A percentile compares a stretch with the other conserved stretches of the same genome.
These are phyloP conservation scores for Agrocybe praecox DNA, from an alignment of 768 basidiomycete genomes.

Conservation along the genomic window DNA sequence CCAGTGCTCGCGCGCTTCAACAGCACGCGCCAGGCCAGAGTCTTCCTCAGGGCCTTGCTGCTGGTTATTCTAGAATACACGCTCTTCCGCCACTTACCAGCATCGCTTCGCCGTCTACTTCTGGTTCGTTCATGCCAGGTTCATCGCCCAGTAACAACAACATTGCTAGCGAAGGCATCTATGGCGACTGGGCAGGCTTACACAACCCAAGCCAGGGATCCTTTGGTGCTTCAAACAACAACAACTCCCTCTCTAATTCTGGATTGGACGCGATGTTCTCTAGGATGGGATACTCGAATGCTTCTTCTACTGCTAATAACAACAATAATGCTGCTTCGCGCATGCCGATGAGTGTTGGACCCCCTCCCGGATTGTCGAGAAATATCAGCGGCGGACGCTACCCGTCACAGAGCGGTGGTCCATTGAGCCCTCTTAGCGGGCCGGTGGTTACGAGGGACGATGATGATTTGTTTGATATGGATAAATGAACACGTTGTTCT, in stretches of 20 bases:
- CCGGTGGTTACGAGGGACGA: constrained; percentile 65
- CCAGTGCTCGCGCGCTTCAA: constrained; percentile 78
- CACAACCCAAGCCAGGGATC: not conserved
- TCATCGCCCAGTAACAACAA: constrained; percentile 13
- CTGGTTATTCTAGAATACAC: constrained; percentile 89
- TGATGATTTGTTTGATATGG: constrained; percentile 73
- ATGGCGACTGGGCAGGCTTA: constrained; percentile 26
- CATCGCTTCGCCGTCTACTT: constrained; percentile 28
- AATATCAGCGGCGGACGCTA: constrained; percentile 41
- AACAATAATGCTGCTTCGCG: constrained; percentile 11
- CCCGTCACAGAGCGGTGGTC: constrained; percentile 29
- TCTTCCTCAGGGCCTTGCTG: constrained; percentile 89
- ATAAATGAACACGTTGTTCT: constrained; percentile 34
- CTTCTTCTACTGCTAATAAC: constrained; percentile 22
- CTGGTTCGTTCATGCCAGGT: constrained; percentile 11
- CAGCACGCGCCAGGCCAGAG: constrained; percentile 90
- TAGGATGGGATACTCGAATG: constrained; percentile 57
- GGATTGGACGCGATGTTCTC: constrained; percentile 57
- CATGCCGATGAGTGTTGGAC: constrained; percentile 13
- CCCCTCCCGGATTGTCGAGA: constrained; percentile 39
- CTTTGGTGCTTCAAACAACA: constrained; percentile 2
- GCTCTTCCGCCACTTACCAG: constrained; percentile 53
- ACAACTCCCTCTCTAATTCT: constrained; percentile 1
- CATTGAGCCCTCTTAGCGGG: constrained; percentile 63
- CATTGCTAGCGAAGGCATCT: constrained; percentile 27